Evolutionary conservation across 2,329 filamentous ascomycete species (phyloP).

Genomic region (Fusarium bulbicola): DNA sequence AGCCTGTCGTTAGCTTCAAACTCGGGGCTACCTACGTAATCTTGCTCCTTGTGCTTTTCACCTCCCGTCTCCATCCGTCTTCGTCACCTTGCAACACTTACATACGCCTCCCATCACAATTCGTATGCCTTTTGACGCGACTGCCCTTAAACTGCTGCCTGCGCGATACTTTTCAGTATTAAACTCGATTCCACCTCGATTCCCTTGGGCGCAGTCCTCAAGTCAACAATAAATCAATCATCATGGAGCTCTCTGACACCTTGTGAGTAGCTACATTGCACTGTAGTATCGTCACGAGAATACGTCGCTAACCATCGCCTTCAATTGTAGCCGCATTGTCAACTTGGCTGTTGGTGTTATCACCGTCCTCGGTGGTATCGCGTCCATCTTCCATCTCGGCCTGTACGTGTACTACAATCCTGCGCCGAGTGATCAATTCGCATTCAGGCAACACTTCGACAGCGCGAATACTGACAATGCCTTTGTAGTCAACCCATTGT

Average conservation of each 20-base stretch:
- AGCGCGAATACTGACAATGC: slow-evolving; percentile 26
- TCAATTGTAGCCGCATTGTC: slow-evolving; percentile 79
- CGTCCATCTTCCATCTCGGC: slow-evolving; percentile 70
- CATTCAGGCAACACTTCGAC: background rate
- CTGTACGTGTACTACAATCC: slow-evolving; percentile 59
- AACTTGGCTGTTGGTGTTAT: slow-evolving; percentile 89
- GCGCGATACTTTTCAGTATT: slow-evolving; percentile 12
- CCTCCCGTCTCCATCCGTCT: slow-evolving; percentile 27
- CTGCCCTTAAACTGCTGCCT: slow-evolving; percentile 39
- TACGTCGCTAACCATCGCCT: slow-evolving; percentile 48
- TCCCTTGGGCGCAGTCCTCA: slow-evolving; percentile 17
- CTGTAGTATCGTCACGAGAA: background rate
- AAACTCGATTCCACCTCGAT: slow-evolving; percentile 6
- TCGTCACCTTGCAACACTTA: slow-evolving; percentile 12
- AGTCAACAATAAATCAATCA: slow-evolving; percentile 35
- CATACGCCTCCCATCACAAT: slow-evolving; percentile 19
- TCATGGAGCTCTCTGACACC: slow-evolving; percentile 91
- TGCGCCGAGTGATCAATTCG: background rate
- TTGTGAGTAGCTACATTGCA: slow-evolving; percentile 69
- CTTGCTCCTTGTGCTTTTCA: slow-evolving; percentile 35
- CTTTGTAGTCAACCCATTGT: slow-evolving; percentile 63
- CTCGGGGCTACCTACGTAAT: slow-evolving; percentile 32
- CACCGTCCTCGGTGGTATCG: slow-evolving; percentile 86
- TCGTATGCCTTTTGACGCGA: slow-evolving; percentile 33
- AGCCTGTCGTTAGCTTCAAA: slow-evolving; percentile 7